Evolutionary conservation across 208 protist species (phyloP), one percentile per base, ranked within the genome.

Genomic region (Lotmaria passim): DNA sequence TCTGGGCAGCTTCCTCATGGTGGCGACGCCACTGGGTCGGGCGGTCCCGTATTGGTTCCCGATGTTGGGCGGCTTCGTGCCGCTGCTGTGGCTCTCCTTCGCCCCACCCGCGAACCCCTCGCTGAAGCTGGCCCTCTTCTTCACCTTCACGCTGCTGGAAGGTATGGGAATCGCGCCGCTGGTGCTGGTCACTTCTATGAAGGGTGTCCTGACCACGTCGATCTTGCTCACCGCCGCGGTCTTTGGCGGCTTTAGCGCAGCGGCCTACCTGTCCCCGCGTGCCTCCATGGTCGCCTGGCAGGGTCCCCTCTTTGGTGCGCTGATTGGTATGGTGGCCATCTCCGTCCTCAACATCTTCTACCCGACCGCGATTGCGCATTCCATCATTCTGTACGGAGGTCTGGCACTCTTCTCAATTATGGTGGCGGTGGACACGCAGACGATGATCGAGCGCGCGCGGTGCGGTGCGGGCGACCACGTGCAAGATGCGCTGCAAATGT

Each of bases 371-470:
- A 88, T 96, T 55, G 87, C 85, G 15, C 87, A 93, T 60, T 87
- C 83, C n/a, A 64, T 96, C 47, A 91, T 94, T 52, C 73, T 96
- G 33, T 96, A 96, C 64, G 91, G 91, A 28, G 91, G 91, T 6
- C 74, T 96, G 5, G 91, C 89, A 24, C 81, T 96, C 44, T 96
- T 96, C 61, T 95, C 89, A 0, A 39, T 93, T 15, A 82, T 96
- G 70, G 78, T 96, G 19, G 72, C 91, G 11, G 80, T 79, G 14
- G 91, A 96, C 62, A 96, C 91, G 31, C 89, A 94, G 76, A 86
- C 87, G 10, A 94, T 96, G 91, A 94, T 96, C 75, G 91, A 96
- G 68, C 87, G 89, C 14, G 91, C 91, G 0, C 78, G 88, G 26
- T 93, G 87, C 69, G 91, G 91, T 3, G 86, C 81, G 15, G 86